Conservation (phyloP, 495 filamentous ascomycete species). For the Neurospora africana region DNA sequence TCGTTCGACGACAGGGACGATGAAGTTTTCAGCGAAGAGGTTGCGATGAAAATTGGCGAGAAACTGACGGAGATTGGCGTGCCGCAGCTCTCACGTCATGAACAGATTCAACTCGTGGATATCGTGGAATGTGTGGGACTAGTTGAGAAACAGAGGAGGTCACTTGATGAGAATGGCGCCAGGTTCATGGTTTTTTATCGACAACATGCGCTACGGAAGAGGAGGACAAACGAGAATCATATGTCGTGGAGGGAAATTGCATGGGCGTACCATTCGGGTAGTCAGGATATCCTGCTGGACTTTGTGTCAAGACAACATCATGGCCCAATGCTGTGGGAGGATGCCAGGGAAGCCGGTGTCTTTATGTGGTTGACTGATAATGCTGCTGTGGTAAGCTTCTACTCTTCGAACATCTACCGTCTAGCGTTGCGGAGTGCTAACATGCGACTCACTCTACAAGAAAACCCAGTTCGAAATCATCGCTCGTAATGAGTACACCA, state of each 20-base stretch:
- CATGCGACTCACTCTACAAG: constrained; percentile 24
- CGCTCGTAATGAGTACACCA: constrained; percentile 87
- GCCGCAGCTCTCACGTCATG: constrained; percentile 76
- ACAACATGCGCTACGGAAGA: constrained; percentile 65
- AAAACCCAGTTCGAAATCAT: constrained; percentile 75
- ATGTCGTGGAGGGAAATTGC: constrained; percentile 90
- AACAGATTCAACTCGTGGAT: constrained; percentile 80
- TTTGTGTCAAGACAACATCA: constrained; percentile 75
- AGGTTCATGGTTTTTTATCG: constrained; percentile 84
- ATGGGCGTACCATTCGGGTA: constrained; percentile 86
- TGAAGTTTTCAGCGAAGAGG: constrained; percentile 58
- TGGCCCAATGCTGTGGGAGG: constrained; percentile 68
- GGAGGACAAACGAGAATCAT: constrained; percentile 50
- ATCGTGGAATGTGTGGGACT: constrained; percentile 81
- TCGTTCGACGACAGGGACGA: constrained; percentile 41
- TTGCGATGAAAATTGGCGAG: constrained; percentile 64
- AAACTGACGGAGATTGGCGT: constrained; percentile 61
- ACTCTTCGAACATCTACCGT: background rate
- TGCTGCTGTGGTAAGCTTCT: constrained; percentile 56
- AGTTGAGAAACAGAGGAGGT: constrained; percentile 79
- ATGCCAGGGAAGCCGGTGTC: constrained; percentile 77
- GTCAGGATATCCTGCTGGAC: constrained; percentile 87
- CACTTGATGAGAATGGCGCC: constrained; percentile 89
- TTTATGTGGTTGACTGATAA: constrained; percentile 89
- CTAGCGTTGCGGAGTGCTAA: background rate